A percentile compares a stretch with the other conserved stretches of the same genome.
These are phyloP conservation scores for Corylus heterophylla DNA, from an alignment of 306 rosid genomes.

Conservation along the genomic window DNA sequence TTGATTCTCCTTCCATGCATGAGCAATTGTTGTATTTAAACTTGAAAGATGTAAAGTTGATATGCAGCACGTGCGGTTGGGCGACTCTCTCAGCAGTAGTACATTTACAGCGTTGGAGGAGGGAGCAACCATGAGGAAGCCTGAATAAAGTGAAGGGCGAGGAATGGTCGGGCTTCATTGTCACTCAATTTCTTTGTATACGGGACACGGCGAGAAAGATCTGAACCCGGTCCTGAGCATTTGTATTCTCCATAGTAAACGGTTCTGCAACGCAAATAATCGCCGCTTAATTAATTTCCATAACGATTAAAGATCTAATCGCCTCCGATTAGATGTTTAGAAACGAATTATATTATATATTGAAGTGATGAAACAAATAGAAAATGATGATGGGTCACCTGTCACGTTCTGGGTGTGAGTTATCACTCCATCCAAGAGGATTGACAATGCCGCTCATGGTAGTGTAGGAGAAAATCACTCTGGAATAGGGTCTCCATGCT, in stretches of 20 bases:
- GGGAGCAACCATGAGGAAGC: slow-evolving; percentile 65
- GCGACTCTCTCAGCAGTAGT: too few relatives aligned
- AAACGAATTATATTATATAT: too few relatives aligned
- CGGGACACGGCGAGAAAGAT: neutral
- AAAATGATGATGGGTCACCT: slow-evolving; percentile 8
- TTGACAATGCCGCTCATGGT: slow-evolving; percentile 26
- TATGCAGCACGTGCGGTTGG: too few relatives aligned
- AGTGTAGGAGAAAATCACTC: slow-evolving; percentile 46
- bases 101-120: slow-evolving; percentile 31
- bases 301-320: neutral
- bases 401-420: slow-evolving; percentile 5
- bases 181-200: slow-evolving; percentile 25
- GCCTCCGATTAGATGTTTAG: too few relatives aligned
- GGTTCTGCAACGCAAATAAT: slow-evolving; percentile 24
- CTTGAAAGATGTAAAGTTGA: too few relatives aligned
- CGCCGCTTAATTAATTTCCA: neutral
- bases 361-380: too few relatives aligned
- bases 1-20: too few relatives aligned
- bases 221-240: slow-evolving; percentile 34
- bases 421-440: slow-evolving; percentile 45
- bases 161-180: slow-evolving; percentile 32
- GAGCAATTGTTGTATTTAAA: too few relatives aligned
- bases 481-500: slow-evolving; percentile 49
- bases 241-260: slow-evolving; percentile 45
- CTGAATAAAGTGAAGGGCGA: slow-evolving; percentile 38